Percentiles rank a stretch among this genome's conserved stretches.
Conservation (phyloP, 2,329 filamentous ascomycete species). For the Aspergillus quadricinctus region DNA sequence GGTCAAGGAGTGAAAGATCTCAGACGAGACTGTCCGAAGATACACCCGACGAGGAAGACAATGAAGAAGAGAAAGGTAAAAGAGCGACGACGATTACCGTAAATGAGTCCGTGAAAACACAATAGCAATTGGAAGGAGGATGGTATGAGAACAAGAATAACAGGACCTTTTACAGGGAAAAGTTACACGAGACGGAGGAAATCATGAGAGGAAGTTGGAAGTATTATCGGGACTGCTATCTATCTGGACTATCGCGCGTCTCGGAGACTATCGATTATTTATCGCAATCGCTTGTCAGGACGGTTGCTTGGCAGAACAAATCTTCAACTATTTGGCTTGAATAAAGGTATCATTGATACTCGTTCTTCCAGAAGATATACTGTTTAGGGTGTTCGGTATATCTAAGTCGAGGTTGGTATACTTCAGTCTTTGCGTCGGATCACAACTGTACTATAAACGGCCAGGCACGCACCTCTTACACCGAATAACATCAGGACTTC, state of each 20-base stretch:
- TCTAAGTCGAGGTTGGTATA: background rate
- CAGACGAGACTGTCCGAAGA: background rate
- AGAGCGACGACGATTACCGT: background rate
- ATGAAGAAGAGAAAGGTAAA: background rate
- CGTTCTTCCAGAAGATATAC: background rate
- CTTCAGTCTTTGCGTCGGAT: background rate
- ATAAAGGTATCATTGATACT: background rate
- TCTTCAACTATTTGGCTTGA: background rate
- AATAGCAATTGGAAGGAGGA: background rate
- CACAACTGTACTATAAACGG: background rate
- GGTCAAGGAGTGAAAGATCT: background rate
- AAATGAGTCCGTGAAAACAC: background rate
- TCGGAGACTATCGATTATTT: slow-evolving; percentile 17
- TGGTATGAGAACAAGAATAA: background rate
- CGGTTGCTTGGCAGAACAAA: slow-evolving; percentile 8
- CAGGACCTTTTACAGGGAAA: background rate
- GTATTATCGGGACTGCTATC: slow-evolving; percentile 12
- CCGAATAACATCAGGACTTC: background rate
- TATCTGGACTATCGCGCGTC: slow-evolving; percentile 8
- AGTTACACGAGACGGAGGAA: slow-evolving; percentile 4
- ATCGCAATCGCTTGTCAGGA: slow-evolving; percentile 8
- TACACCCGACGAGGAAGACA: background rate
- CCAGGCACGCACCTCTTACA: background rate
- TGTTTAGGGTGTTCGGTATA: background rate
- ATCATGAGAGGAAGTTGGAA: background rate